Evolutionary conservation across 2,329 filamentous ascomycete genomes (phyloP), one percentile per base, ranked within the genome.

Genomic region (Pseudonectria foliicola): DNA sequence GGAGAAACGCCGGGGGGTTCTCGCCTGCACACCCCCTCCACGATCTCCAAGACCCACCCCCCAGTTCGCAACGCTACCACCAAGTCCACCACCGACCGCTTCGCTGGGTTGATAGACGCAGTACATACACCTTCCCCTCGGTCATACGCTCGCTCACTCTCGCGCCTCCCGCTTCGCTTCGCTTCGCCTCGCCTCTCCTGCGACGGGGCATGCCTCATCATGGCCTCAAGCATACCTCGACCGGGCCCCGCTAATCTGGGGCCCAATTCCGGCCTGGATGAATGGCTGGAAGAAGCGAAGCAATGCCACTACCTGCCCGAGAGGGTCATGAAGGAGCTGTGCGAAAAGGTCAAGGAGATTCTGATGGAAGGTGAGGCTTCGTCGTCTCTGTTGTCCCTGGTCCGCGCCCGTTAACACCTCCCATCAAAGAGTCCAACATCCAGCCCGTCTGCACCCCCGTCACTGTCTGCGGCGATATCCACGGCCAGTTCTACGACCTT

Each of bases 291-390:
- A 58, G 85, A 93, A 62, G 92, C 92, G 29, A 95, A 95, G 65
- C 85, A 92, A 63, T 96, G 92, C 68, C 92, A 94, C 62, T 95
- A 96, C 61, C 75, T 98, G 34, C 92, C 92, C 32, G 92, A 98
- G 66, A 69, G 82, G 43, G 87, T 93, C 55, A 98, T 98, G 92
- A 98, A 98, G 73, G 85, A 94, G 62, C 75, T 98, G 31, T 98
- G 92, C 62, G 92, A 98, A 68, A 94, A 94, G 59, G 92, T 96
- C 42, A 98, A 98, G 70, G 92, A 96, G 66, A 93, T 87, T 48
- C 74, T 98, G 54, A 98, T 98, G 92, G 92, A 98, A 73, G 87
- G 87, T 92, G 60, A 47, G 55, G 40, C 29, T 34, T 29, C 26
- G 23, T 35, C 36, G 31, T 13, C 27, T 25, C 27, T 13, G 13